phyloP scores from a whole-genome alignment of 139 green algal species.

The Raphidocelis subcapitata region DNA sequence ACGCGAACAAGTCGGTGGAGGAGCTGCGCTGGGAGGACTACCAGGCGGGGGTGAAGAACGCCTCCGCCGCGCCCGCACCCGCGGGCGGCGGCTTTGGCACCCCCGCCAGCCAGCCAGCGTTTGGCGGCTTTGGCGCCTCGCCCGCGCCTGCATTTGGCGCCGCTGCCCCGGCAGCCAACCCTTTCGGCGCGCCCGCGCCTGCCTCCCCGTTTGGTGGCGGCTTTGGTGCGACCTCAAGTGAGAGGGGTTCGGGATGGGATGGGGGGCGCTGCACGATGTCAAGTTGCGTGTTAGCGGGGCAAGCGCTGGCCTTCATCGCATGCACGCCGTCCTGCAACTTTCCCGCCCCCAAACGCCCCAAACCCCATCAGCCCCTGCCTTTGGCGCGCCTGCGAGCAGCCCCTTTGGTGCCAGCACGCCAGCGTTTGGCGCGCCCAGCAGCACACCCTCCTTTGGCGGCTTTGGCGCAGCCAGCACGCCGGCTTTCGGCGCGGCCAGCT shows the following conservation, averaged over 20 bases:
- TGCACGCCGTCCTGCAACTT: no score
- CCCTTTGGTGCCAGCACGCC: slow-evolving; percentile 23
- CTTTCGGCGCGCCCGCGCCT: slow-evolving; percentile 7
- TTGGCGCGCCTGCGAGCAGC: slow-evolving; percentile 5
- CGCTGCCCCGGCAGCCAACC: background rate
- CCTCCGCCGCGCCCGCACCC: background rate
- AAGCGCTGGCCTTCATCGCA: no score
- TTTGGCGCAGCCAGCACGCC: slow-evolving; percentile 18
- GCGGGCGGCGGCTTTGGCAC: slow-evolving; percentile 22
- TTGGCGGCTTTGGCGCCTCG: slow-evolving; percentile 22
- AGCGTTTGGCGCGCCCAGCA: slow-evolving; percentile 19
- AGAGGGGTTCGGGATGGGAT: no score
- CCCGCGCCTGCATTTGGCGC: slow-evolving; percentile 45
- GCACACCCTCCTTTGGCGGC: slow-evolving; percentile 15
- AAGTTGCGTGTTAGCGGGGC: no score
- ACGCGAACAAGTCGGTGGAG: slow-evolving; percentile 76
- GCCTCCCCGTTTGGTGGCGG: background rate
- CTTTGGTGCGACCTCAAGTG: slow-evolving; percentile 23
- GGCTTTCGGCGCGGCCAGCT: background rate
- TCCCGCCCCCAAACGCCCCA: no score
- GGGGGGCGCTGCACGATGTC: no score
- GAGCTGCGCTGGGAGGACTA: slow-evolving; percentile 95
- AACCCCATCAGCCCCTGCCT: slow-evolving; percentile 32
- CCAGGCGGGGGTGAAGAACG: slow-evolving; percentile 47
- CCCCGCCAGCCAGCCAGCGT: slow-evolving; percentile 8